These are phyloP conservation scores for Xylariomycetidae sp. DNA, from an alignment of 2,329 filamentous ascomycete genomes.

Conservation along the genomic window DNA sequence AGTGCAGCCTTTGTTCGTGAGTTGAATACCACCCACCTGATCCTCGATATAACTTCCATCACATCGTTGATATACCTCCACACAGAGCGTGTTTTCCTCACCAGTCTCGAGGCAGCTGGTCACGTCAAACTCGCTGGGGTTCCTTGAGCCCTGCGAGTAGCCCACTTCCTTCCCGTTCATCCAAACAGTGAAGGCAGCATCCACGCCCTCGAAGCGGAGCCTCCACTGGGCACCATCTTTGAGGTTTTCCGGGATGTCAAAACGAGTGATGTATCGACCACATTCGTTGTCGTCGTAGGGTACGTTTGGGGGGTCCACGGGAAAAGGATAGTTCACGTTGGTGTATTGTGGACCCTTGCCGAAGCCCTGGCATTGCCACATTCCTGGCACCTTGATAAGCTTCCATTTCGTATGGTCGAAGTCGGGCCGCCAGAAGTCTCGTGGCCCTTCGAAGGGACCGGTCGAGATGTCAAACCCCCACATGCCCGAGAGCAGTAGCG, in stretches of 20 bases:
- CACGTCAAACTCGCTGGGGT: slow-evolving; percentile 69
- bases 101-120: slow-evolving; percentile 40
- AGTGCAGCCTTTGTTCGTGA: background rate
- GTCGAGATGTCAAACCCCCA: slow-evolving; percentile 48
- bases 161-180: slow-evolving; percentile 63
- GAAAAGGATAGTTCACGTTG: slow-evolving; percentile 56
- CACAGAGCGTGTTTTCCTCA: slow-evolving; percentile 50
- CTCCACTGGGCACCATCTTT: slow-evolving; percentile 47
- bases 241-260: slow-evolving; percentile 43
- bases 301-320: slow-evolving; percentile 59
- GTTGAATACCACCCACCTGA: slow-evolving; percentile 29
- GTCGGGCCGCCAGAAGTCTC: slow-evolving; percentile 30
- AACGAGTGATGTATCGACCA: slow-evolving; percentile 56
- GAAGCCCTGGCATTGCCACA: slow-evolving; percentile 64
- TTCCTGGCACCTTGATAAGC: slow-evolving; percentile 54
- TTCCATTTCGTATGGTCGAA: slow-evolving; percentile 34
- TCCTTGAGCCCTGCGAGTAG: slow-evolving; percentile 66
- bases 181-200: slow-evolving; percentile 66
- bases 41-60: slow-evolving; percentile 70
- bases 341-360: slow-evolving; percentile 57
- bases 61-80: slow-evolving; percentile 66
- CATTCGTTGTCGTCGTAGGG: slow-evolving; percentile 59
- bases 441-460: slow-evolving; percentile 40
- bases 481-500: slow-evolving; percentile 41
- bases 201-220: slow-evolving; percentile 70